Conservation (phyloP, 2,329 filamentous ascomycete species). For the Fonsecaea nubica region DNA sequence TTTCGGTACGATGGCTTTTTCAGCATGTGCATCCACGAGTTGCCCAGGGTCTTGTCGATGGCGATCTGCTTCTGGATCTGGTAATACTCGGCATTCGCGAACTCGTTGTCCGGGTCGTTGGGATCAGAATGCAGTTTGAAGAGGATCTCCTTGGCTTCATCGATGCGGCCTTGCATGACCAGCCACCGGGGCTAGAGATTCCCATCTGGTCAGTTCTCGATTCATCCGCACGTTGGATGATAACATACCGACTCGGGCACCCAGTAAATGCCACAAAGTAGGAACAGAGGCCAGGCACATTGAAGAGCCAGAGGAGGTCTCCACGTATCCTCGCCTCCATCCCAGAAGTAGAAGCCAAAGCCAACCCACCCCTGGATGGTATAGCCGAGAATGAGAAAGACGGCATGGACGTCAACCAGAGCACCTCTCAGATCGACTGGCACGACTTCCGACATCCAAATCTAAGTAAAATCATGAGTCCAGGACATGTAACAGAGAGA, state of each 20-base stretch:
- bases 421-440: constrained; percentile 33
- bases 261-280: constrained; percentile 34
- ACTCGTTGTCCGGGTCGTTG: constrained; percentile 26
- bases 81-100: constrained; percentile 35
- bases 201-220: not conserved
- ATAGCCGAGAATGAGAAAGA: constrained; percentile 34
- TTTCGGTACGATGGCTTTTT: constrained; percentile 36
- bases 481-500: constrained; percentile 36
- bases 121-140: constrained; percentile 30
- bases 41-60: constrained; percentile 35
- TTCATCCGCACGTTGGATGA: not conserved
- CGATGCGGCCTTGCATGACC: constrained; percentile 34
- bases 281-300: constrained; percentile 30
- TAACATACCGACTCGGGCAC: not conserved
- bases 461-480: not conserved
- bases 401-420: constrained; percentile 35
- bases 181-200: constrained; percentile 34
- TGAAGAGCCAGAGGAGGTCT: constrained; percentile 33
- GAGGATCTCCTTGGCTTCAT: constrained; percentile 35
- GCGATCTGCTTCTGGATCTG: constrained; percentile 39
- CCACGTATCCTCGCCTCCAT: constrained; percentile 37
- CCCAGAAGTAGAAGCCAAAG: constrained; percentile 38
- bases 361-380: constrained; percentile 37
- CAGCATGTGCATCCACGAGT: constrained; percentile 35
- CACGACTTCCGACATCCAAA: constrained; percentile 37